Base-by-base conservation (phyloP, 1,139 yeast species). In the Candida labiduridarum region DNA sequence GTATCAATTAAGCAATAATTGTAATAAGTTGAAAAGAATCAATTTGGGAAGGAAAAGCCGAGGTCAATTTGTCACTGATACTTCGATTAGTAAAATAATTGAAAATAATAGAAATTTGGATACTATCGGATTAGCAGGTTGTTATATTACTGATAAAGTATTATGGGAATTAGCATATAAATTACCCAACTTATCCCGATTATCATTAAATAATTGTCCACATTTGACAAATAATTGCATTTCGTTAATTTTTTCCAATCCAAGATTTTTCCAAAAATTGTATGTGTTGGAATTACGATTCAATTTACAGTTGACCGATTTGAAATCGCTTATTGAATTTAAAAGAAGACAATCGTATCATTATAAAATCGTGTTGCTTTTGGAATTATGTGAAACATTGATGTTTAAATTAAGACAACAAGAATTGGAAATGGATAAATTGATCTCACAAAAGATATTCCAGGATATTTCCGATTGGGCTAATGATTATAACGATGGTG, bases 81-180 rank as follows among this genome's bases (percentile, higher is more conserved):
- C 79, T 41, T 82, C 95, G 12, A 67, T 91, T 38, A 71, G 80
- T 15, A 77, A 79, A 19, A 69, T 92, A 31, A 80, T 85, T 6
- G 73, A 74, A 41, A 81, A 81, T 58, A 74, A 77, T 56, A 77
- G 82, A 2, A 65, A 73, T 12, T 69, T 91, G 41, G 74, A 74
- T 45, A 91, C 97, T 0, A 73, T 92, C 45, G 98, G 98, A 0
- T 69, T 90, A 14, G 97, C 98, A 0, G 98, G 98, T 7, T 89
- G 97, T 65, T 75, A 80, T 49, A 78, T 92, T 27, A 82, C 88
- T 16, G 97, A 92, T 68, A 77, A 83, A 45, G 76, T 87, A 6
- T 70, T 92, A 25, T 89, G 96, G 96, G 94, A 88, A 60, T 69
- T 91, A 43, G 94, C 94, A 0, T 66, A 79, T 22, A 67, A 75